Conservation (phyloP, 306 rosid species). For the Morella rubra region DNA sequence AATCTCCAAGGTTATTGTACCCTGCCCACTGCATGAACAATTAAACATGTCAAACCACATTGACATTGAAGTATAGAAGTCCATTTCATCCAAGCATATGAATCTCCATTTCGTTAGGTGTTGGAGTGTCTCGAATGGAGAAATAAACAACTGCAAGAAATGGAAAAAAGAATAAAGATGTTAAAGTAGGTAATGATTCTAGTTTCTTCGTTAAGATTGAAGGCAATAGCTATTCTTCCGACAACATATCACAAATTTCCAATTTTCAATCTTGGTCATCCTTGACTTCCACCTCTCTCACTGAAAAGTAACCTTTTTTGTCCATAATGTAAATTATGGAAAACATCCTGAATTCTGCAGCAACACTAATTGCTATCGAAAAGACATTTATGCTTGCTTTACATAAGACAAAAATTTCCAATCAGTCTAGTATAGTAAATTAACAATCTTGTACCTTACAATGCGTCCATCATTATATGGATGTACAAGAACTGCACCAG, state of each 20-base stretch:
- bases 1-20: constrained; percentile 81
- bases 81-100: constrained; percentile 15
- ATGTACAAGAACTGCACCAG: constrained; percentile 77
- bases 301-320: background rate
- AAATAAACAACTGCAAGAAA: background rate
- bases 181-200: background rate
- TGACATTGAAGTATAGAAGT: constrained; percentile 11
- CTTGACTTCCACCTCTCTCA: background rate
- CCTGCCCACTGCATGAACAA: constrained; percentile 83
- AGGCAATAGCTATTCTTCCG: background rate
- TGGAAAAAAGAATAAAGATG: background rate
- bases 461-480: constrained; percentile 80
- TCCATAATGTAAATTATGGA: background rate
- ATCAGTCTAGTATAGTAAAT: constrained; percentile 7
- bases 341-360: background rate
- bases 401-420: background rate
- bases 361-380: background rate
- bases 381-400: background rate
- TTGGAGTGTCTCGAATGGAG: background rate
- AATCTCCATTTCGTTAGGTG: constrained; percentile 10
- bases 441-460: constrained; percentile 50
- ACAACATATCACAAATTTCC: background rate
- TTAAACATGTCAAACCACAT: constrained; percentile 25
- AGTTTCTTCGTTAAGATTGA: background rate
- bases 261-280: background rate